phyloP scores from a whole-genome alignment of 306 rosid species.

The Malus sieversii region DNA sequence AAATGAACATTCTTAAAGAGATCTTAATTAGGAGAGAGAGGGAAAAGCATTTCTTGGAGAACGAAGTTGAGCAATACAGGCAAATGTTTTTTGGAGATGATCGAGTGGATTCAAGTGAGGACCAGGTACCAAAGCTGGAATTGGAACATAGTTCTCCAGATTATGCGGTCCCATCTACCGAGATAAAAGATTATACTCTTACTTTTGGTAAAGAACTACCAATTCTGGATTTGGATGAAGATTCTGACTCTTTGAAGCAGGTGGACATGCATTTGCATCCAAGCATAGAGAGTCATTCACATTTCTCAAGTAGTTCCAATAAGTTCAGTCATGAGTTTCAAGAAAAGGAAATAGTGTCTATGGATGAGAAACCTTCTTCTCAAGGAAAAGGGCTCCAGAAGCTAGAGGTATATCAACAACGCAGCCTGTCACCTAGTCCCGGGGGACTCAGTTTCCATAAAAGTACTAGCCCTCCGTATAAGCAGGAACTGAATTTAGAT shows the following conservation, averaged over 20 bases:
- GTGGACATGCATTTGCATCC: constrained; percentile 11
- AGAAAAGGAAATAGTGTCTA: constrained; percentile 11
- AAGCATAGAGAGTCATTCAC: background rate
- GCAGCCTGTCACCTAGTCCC: background rate
- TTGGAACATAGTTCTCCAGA: constrained; percentile 7
- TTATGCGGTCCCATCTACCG: constrained; percentile 21
- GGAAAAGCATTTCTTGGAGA: constrained; percentile 45
- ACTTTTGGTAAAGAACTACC: constrained; percentile 26
- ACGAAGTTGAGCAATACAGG: constrained; percentile 32
- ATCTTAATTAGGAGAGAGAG: constrained; percentile 47
- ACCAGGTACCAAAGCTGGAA: constrained; percentile 12
- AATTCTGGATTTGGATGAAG: constrained; percentile 7
- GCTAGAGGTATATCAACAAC: constrained; percentile 1
- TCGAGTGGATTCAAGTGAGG: constrained; percentile 20
- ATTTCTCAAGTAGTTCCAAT: background rate
- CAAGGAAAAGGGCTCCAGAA: constrained; percentile 3
- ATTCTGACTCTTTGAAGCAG: constrained; percentile 4
- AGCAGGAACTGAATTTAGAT: constrained; percentile 4
- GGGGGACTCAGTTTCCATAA: constrained; percentile 11
- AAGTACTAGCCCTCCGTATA: background rate
- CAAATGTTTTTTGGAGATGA: constrained; percentile 25
- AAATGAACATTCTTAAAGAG: constrained; percentile 53
- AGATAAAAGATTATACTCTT: constrained; percentile 11
- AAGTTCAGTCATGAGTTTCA: constrained; percentile 4
- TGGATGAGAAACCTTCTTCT: constrained; percentile 10